Evolutionary conservation across 495 filamentous ascomycete genomes (phyloP).

Genomic region (Penicillium ucsense): DNA sequence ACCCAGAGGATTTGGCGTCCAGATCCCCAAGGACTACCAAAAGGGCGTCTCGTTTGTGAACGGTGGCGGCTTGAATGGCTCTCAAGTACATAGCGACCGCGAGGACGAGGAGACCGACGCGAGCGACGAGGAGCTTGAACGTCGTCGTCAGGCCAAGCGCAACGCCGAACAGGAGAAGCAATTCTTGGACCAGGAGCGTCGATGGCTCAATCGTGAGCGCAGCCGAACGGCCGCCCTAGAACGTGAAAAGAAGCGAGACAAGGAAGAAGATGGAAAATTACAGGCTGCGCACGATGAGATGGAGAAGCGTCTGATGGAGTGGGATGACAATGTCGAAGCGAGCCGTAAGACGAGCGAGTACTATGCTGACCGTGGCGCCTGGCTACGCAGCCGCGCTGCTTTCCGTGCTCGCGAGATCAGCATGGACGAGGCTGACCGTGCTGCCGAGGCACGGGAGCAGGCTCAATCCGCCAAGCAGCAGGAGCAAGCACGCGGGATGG

Average conservation of each 20-base stretch:
- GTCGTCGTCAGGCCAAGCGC: conserved; percentile 58
- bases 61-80: conserved; percentile 59
- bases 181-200: conserved; percentile 76
- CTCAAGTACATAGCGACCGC: conserved; percentile 41
- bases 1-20: conserved; percentile 60
- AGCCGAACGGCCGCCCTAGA: conserved; percentile 74
- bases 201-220: conserved; percentile 83
- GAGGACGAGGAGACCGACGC: conserved; percentile 88
- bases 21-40: conserved; percentile 69
- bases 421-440: conserved; percentile 73
- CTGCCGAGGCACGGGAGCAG: conserved; percentile 64
- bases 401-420: conserved; percentile 64
- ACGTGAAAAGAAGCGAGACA: conserved; percentile 69
- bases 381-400: conserved; percentile 69
- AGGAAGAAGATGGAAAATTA: conserved; percentile 50
- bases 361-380: conserved; percentile 73
- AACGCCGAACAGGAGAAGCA: conserved; percentile 67
- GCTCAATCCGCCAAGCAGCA: conserved; percentile 58
- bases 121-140: conserved; percentile 77
- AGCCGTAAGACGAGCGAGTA: conserved; percentile 67
- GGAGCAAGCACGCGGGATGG: conserved; percentile 75
- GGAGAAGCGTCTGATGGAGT: conserved; percentile 65
- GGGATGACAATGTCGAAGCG: conserved; percentile 80
- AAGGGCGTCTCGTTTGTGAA: conserved; percentile 84
- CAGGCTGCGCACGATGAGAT: conserved; percentile 58